Percentiles rank a stretch among this genome's conserved stretches.
Conservation (phyloP, 768 basidiomycete species). For the Kwoniella pini region DNA sequence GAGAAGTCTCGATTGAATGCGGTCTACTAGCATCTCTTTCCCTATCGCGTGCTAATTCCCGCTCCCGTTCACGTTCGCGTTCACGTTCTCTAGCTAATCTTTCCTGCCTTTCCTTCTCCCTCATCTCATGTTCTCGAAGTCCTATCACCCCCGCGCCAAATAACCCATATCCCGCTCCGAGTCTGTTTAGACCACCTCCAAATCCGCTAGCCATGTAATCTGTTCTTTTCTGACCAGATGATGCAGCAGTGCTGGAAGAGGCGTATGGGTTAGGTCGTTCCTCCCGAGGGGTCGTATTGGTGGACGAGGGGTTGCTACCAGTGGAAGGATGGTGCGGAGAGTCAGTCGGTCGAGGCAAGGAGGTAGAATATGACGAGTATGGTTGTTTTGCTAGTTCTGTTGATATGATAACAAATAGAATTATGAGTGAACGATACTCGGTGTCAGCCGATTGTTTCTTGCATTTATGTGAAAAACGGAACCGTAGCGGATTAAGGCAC, state of each 20-base stretch:
- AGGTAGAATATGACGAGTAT: constrained; percentile 3
- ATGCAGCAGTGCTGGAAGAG: neutral
- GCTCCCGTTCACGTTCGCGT: constrained; percentile 10
- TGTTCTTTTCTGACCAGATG: neutral
- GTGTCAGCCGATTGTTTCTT: constrained; percentile 7
- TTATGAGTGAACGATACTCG: neutral
- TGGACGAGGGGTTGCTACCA: constrained; percentile 4
- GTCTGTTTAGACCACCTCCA: neutral
- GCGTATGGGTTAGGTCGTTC: constrained; percentile 9
- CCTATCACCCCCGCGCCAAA: constrained; percentile 12
- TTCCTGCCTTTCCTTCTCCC: constrained; percentile 20
- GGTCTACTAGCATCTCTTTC: neutral
- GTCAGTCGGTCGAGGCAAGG: constrained; percentile 10
- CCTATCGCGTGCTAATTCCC: neutral
- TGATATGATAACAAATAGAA: neutral
- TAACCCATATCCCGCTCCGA: constrained; percentile 8
- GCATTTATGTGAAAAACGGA: neutral
- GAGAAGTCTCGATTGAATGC: constrained; percentile 4
- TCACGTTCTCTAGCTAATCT: constrained; percentile 15
- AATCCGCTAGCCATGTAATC: constrained; percentile 6
- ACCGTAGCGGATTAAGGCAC: neutral
- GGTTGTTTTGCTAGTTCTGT: neutral
- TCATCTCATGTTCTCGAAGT: constrained; percentile 19
- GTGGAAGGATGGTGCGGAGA: constrained; percentile 9
- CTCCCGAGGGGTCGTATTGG: constrained; percentile 4